phyloP scores from a whole-genome alignment of 176 grass and related monocot species.

The Themeda triandra region DNA sequence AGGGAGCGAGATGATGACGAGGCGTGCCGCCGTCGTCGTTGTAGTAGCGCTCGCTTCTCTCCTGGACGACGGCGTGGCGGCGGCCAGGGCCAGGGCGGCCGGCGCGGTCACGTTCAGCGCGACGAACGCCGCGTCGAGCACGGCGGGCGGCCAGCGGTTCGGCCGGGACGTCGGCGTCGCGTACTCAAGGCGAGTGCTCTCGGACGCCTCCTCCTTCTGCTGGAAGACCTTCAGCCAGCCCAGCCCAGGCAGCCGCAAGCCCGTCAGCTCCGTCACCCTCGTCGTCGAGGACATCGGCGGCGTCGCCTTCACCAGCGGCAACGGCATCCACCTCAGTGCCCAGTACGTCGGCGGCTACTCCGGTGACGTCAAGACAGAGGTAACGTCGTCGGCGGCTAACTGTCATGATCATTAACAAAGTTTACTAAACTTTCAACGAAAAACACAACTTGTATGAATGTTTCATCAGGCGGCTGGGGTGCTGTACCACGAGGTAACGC shows the following conservation, averaged over 20 bases:
- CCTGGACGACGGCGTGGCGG: neutral
- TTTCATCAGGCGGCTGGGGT: neutral
- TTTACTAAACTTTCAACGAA: neutral
- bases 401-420: neutral
- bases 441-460: neutral
- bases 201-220: slow-evolving; percentile 49
- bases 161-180: slow-evolving; percentile 35
- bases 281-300: neutral
- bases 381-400: neutral
- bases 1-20: neutral
- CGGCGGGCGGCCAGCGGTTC: slow-evolving; percentile 55
- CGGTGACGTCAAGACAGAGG: neutral
- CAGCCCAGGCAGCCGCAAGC: slow-evolving; percentile 21
- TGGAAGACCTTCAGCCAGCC: slow-evolving; percentile 49
- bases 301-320: neutral
- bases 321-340: neutral
- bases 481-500: neutral
- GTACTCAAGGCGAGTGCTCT: slow-evolving; percentile 55
- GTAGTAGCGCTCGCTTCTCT: slow-evolving; percentile 13
- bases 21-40: neutral
- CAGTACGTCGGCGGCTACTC: neutral
- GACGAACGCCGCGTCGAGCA: slow-evolving; percentile 48
- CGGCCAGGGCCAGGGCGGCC: neutral
- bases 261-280: neutral
- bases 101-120: slow-evolving; percentile 46